Conservation (phyloP, 495 filamentous ascomycete species). For the Podospora anserina region DNA sequence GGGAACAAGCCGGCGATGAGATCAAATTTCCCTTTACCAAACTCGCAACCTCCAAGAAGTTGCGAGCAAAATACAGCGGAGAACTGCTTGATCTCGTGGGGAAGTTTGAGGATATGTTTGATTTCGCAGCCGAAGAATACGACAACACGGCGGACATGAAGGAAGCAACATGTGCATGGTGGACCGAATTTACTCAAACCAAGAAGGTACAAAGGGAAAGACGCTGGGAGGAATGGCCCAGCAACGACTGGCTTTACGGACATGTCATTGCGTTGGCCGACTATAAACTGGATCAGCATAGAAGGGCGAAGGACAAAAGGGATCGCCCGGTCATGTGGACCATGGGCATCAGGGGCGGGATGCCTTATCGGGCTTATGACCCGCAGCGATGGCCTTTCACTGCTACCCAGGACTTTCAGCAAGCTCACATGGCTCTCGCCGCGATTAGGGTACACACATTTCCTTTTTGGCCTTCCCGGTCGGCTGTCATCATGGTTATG, state of each 20-base stretch:
- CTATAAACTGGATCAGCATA: background rate
- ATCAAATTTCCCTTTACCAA: background rate
- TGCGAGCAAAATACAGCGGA: background rate
- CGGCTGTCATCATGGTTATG: background rate
- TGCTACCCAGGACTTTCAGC: background rate
- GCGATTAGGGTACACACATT: background rate
- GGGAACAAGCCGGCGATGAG: background rate
- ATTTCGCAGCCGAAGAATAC: background rate
- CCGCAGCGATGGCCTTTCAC: background rate
- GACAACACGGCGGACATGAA: background rate
- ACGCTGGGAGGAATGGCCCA: background rate
- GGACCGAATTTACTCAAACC: too few species aligned
- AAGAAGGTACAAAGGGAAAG: too few species aligned
- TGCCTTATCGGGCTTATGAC: background rate
- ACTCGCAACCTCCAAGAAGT: background rate
- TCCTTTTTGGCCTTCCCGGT: background rate
- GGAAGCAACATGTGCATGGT: too few species aligned
- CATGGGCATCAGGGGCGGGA: background rate
- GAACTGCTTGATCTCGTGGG: background rate
- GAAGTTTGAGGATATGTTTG: background rate
- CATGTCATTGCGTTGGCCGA: conserved; percentile 13
- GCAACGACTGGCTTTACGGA: conserved; percentile 14
- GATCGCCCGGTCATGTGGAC: background rate
- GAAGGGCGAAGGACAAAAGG: background rate
- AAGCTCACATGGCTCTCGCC: background rate